Evolutionary conservation across 2,329 filamentous ascomycete species (phyloP), one percentile per base, ranked within the genome.

Genomic region (Talaromyces sp.): DNA sequence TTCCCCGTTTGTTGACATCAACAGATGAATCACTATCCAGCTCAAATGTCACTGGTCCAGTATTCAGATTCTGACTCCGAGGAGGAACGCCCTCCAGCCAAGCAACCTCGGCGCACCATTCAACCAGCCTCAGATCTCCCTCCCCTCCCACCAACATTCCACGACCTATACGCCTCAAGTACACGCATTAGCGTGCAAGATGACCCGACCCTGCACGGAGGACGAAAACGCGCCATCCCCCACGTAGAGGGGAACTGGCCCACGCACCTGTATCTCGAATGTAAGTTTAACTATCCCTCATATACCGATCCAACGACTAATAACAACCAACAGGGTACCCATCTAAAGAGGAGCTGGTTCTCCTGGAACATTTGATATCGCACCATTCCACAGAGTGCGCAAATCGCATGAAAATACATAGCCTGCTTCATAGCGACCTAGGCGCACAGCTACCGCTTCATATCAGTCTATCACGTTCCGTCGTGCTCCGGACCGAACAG

Each of bases 231-330:
- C 37, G 83, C 87, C 52, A 89, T 86, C 44, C 92, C 93, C 20
- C 94, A 99, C 73, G 79, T 93, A 22, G 84, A 86, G 54, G 94
- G 94, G 55, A 90, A 91, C 71, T 99, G 94, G 94, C 91, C 93
- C 1, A 91, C 87, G 30, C 93, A 97, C 73, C 70, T 97, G 41
- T 97, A 96, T 71, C 79, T 96, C 51, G 93, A 97, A 77, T 99
- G 94, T 95, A 80, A 75, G 86, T 77, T n/a, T 24, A 11, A 8
- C 22, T 41, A 17, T 13, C 6, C 49, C 47, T 16, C 13, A 51
- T 11, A 51, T 22, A 37, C 33, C 36, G 11, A 22, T 33, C 35
- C 35, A 42, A 47, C 52, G 58, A 29, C 65, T 65, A 51, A 54
- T 35, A 41, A 47, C 39, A 52, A 37, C 48, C 39, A 52, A 37